Evolutionary conservation across 139 green algal species (phyloP), one percentile per base, ranked within the genome.

Genomic region (Marvania coccoides): DNA sequence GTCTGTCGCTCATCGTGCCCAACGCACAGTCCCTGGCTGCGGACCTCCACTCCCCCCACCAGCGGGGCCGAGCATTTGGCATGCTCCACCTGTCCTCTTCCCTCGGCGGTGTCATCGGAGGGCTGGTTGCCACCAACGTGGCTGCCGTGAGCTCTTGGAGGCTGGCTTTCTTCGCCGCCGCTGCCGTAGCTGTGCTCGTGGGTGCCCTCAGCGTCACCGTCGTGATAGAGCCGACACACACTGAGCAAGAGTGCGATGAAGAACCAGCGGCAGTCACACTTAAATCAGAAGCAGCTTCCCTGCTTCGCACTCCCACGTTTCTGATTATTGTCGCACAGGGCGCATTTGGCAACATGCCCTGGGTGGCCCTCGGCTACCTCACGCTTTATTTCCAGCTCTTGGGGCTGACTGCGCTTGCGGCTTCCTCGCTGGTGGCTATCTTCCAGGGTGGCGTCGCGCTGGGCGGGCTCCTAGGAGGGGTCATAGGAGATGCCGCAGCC

Each of bases 161-260:
- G 9, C 61, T 84, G 35, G 84, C 78, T 13, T 88, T 87, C 39
- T 33, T 83, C 15, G 51, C 51, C 3, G 58, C 85, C 12, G 85
- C 76, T 2, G n/a, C 71, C 0, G 26, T 86, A 45, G 81, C 67
- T 55, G 26, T 82, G 10, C n/a, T 73, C 1, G 67, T 73, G 2
- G 74, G 77, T 12, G 42, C 71, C 1, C 37, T 67, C 19, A 76
- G 69, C 67, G 54, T 66, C 4, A 14, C 58, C 14, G 51, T 66
- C 14, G 56, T 55, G 0, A n/a, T n/a, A n/a, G n/a, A n/a, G n/a
- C n/a, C n/a, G n/a, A n/a, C n/a, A n/a, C n/a, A n/a, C n/a, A n/a
- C n/a, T n/a, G n/a, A n/a, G n/a, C n/a, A n/a, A n/a, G n/a, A n/a
- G n/a, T n/a, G n/a, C n/a, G n/a, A n/a, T n/a, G n/a, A n/a, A n/a